These are phyloP conservation scores for Podospora didyma DNA, from an alignment of 495 filamentous ascomycete genomes.

Conservation along the genomic window DNA sequence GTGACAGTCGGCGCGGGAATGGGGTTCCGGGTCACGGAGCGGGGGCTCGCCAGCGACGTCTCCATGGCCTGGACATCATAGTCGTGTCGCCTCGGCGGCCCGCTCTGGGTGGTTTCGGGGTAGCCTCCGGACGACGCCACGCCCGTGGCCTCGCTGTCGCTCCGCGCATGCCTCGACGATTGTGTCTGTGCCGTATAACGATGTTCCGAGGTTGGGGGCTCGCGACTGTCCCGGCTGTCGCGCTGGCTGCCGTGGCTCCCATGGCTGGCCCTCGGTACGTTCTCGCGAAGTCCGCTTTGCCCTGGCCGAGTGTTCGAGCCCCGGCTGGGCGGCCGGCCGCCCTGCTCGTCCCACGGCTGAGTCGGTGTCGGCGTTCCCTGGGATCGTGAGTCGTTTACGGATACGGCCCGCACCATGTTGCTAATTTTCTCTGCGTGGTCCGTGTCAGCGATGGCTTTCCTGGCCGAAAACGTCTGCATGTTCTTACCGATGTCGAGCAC, in stretches of 20 bases:
- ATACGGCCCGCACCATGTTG: slow-evolving; percentile 84
- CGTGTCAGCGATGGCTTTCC: slow-evolving; percentile 14
- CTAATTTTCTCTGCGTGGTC: slow-evolving; percentile 78
- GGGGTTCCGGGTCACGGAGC: slow-evolving; percentile 74
- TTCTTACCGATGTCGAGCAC: slow-evolving; percentile 81
- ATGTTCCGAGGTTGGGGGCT: slow-evolving; percentile 54
- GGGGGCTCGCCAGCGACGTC: slow-evolving; percentile 71
- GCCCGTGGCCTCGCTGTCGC: slow-evolving; percentile 62
- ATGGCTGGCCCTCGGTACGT: slow-evolving; percentile 24
- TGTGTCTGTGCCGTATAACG: slow-evolving; percentile 44
- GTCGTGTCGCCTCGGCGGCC: slow-evolving; percentile 71
- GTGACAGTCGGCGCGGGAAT: slow-evolving; percentile 89
- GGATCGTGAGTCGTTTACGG: slow-evolving; percentile 60
- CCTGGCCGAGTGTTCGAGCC: slow-evolving; percentile 40
- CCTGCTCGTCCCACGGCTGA: slow-evolving; percentile 48
- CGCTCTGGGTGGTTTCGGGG: slow-evolving; percentile 58
- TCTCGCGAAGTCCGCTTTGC: slow-evolving; percentile 1
- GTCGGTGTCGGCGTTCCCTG: slow-evolving; percentile 44
- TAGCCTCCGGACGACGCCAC: slow-evolving; percentile 74
- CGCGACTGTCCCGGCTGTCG: slow-evolving; percentile 53
- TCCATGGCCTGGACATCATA: slow-evolving; percentile 98
- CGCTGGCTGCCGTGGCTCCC: slow-evolving; percentile 17
- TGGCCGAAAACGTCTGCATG: background rate
- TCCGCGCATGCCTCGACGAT: slow-evolving; percentile 68
- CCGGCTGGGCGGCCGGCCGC: slow-evolving; percentile 44